Evolutionary conservation across 306 rosid genomes (phyloP).

Genomic region (Quercus alba): DNA sequence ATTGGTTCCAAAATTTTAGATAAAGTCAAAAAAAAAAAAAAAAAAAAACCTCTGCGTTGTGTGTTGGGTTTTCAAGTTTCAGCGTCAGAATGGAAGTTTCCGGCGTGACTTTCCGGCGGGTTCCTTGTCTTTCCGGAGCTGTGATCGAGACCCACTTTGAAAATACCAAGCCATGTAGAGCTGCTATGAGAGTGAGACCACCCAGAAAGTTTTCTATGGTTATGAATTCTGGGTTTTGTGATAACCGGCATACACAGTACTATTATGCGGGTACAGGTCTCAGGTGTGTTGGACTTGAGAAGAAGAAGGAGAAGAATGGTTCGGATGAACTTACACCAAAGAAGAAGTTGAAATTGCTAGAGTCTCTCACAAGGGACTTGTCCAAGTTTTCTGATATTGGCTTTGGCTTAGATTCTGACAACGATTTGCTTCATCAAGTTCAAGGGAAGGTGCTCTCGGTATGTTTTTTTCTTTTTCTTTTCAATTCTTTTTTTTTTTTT

Average conservation of each 20-base stretch:
- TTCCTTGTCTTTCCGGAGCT: conserved; percentile 18
- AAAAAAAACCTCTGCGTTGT: too few relatives aligned
- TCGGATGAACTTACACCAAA: conserved; percentile 27
- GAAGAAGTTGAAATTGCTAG: conserved; percentile 60
- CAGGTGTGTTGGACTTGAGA: conserved; percentile 28
- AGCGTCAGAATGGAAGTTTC: conserved; percentile 52
- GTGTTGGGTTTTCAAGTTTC: background rate
- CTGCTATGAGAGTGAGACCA: background rate
- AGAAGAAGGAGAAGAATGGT: conserved; percentile 26
- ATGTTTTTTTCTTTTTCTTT: background rate
- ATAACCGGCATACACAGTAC: conserved; percentile 51
- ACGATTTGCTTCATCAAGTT: conserved; percentile 30
- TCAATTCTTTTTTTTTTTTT: too few relatives aligned
- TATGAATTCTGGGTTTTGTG: conserved; percentile 44
- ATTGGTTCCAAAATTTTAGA: background rate
- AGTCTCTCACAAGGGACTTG: conserved; percentile 38
- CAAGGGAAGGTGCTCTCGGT: conserved; percentile 48
- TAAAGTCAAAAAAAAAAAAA: too few relatives aligned
- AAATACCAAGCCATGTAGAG: background rate
- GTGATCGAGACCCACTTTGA: background rate
- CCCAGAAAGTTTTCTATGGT: conserved; percentile 6
- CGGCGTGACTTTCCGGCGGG: conserved; percentile 49
- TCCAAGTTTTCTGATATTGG: conserved; percentile 37
- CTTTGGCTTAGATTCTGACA: conserved; percentile 22
- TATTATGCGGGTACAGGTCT: conserved; percentile 26